phyloP scores from a whole-genome alignment of 371 early-diverging fungal species.

The Dinochytrium kinnereticum region DNA sequence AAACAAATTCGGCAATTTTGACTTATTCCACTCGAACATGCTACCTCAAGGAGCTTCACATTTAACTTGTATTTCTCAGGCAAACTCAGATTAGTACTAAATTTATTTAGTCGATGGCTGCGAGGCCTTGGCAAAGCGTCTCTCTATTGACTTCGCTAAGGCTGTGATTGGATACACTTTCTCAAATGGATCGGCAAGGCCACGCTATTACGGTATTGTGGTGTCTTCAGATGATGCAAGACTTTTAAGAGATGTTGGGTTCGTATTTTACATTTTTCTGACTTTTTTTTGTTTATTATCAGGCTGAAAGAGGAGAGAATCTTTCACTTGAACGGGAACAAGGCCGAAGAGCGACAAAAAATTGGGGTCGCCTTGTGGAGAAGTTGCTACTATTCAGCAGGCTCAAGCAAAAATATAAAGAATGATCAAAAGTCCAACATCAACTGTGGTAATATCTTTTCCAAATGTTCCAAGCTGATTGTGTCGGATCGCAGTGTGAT shows the following conservation, averaged over 20 bases:
- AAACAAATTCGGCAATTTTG: constrained; percentile 80
- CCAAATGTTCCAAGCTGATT: neutral
- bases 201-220: constrained; percentile 75
- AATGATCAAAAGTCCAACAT: neutral
- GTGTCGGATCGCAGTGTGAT: neutral
- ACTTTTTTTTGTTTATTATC: neutral
- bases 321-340: no score
- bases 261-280: constrained; percentile 1
- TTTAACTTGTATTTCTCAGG: constrained; percentile 59
- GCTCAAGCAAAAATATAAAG: neutral
- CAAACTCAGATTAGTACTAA: neutral
- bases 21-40: constrained; percentile 83
- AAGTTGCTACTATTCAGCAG: neutral
- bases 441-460: neutral
- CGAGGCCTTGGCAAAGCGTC: constrained; percentile 65
- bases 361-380: neutral
- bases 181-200: constrained; percentile 65
- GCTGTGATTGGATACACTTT: constrained; percentile 87
- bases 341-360: no score
- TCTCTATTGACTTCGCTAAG: constrained; percentile 79
- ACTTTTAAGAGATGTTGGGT: constrained; percentile 65
- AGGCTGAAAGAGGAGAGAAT: no score
- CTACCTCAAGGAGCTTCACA: constrained; percentile 82
- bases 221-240: constrained; percentile 65
- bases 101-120: constrained; percentile 55